Evolutionary conservation across 2,329 filamentous ascomycete genomes (phyloP).

Genomic region (Fusarium odoratissimum): DNA sequence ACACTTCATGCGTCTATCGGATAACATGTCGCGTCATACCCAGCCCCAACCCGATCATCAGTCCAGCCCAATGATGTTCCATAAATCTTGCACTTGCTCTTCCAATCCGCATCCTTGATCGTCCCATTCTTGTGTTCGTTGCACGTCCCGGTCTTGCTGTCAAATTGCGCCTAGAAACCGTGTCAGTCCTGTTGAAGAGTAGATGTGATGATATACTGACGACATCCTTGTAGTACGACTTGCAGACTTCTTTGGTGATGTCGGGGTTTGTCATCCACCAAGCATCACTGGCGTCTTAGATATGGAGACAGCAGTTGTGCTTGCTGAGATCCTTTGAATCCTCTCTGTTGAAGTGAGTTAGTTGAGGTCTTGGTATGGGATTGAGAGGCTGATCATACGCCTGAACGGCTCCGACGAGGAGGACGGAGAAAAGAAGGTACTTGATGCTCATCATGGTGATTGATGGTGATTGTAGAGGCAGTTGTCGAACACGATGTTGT

Average conservation of each 20-base stretch:
- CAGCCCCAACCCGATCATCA: neutral
- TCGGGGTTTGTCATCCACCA: neutral
- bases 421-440: no score
- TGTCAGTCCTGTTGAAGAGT: neutral
- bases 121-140: neutral
- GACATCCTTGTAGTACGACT: neutral
- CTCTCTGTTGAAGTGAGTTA: accelerated
- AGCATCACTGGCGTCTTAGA: neutral
- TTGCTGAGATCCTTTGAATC: neutral
- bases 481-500: neutral
- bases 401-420: neutral
- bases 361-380: accelerated
- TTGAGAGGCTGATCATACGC: accelerated
- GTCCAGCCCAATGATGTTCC: neutral
- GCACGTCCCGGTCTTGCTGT: neutral
- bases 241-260: neutral
- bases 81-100: neutral
- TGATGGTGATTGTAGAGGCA: accelerated
- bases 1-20: neutral
- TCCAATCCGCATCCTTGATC: no score
- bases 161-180: neutral
- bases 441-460: neutral
- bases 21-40: neutral
- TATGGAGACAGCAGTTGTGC: neutral
- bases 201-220: accelerated